Conservation (phyloP, 768 basidiomycete genomes). For the Cystobasidium onofrii region DNA sequence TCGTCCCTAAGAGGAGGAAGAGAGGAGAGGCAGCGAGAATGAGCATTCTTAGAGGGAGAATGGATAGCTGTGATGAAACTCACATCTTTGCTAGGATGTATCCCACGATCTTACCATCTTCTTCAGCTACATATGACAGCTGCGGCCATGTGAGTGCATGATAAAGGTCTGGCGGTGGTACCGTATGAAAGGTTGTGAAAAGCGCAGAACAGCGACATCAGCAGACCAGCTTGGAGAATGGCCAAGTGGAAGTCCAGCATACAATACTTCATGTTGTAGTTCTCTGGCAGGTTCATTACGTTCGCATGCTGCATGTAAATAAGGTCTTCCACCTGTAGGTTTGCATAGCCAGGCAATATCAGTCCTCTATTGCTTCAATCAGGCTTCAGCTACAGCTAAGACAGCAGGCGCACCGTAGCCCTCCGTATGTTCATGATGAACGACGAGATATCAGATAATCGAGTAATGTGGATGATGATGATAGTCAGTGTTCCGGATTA, state of each 20-base stretch:
- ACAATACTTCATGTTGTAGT: conserved; percentile 51
- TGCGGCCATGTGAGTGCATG: conserved; percentile 88
- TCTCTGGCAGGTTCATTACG: conserved; percentile 84
- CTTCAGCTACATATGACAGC: conserved; percentile 85
- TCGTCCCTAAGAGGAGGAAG: conserved; percentile 48
- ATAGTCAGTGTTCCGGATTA: not conserved
- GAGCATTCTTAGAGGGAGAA: not conserved
- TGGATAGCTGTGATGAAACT: conserved; percentile 40
- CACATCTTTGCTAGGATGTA: conserved; percentile 96
- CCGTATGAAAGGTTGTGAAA: conserved; percentile 53
- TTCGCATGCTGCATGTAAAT: conserved; percentile 90
- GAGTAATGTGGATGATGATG: no score
- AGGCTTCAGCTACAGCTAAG: no score
- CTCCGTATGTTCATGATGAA: conserved; percentile 48
- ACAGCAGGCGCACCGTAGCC: conserved; percentile 45
- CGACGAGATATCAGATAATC: not conserved
- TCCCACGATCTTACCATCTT: conserved; percentile 79
- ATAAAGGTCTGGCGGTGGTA: conserved; percentile 61
- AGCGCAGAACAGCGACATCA: no score
- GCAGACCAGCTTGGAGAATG: no score
- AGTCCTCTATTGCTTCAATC: not conserved
- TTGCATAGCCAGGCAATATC: not conserved
- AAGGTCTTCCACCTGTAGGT: conserved; percentile 67
- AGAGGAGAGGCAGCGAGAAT: not conserved
- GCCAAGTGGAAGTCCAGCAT: not conserved